phyloP scores from a whole-genome alignment of 2,329 filamentous ascomycete species.

The Chrysosporium queenslandicum region DNA sequence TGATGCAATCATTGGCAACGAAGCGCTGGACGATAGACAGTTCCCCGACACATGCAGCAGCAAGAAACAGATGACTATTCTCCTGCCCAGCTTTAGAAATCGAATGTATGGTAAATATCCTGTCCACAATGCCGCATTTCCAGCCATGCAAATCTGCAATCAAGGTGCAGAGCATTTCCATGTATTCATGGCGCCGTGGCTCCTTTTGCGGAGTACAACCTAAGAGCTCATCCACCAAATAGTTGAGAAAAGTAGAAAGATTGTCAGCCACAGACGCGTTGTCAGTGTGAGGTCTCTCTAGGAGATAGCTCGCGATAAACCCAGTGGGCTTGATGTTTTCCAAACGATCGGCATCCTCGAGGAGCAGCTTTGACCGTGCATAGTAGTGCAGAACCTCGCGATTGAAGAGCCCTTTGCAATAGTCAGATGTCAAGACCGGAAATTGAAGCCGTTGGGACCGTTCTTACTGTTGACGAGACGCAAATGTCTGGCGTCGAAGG shows the following conservation, averaged over 20 bases:
- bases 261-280: neutral
- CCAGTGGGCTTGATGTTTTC: neutral
- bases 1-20: too few relatives aligned
- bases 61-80: too few relatives aligned
- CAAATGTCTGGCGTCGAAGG: neutral
- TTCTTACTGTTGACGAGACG: neutral
- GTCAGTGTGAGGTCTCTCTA: neutral
- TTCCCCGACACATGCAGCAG: too few relatives aligned
- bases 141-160: neutral
- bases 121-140: neutral
- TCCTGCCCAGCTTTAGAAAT: too few relatives aligned
- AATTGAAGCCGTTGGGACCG: neutral
- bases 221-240: neutral
- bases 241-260: neutral
- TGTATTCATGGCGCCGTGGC: neutral
- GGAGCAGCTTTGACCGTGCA: neutral
- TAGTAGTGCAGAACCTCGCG: neutral
- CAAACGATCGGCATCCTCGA: too few relatives aligned
- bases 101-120: too few relatives aligned
- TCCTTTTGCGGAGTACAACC: neutral
- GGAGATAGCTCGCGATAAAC: neutral
- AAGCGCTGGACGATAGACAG: too few relatives aligned
- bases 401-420: neutral
- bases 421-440: neutral
- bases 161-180: neutral